phyloP scores from a whole-genome alignment of 495 filamentous ascomycete species.

The Trichoderma erinaceum region DNA sequence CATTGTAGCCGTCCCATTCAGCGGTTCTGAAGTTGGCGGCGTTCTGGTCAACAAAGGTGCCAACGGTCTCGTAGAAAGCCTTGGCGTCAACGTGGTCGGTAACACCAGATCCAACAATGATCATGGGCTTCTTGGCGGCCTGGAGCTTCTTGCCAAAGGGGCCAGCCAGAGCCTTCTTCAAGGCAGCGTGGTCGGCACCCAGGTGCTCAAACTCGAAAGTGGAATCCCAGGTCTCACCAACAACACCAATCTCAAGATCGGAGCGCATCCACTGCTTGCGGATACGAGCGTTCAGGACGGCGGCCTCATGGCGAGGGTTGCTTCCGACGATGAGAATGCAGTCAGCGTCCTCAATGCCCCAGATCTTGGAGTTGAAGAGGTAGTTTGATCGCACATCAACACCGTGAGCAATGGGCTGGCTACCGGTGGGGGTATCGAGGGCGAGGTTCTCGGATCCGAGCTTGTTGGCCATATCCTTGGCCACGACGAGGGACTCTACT shows the following conservation, averaged over 20 bases:
- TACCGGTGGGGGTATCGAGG: conserved; percentile 81
- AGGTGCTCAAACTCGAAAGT: conserved; percentile 92
- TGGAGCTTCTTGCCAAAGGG: conserved; percentile 85
- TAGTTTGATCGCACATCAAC: conserved; percentile 93
- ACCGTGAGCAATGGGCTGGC: conserved; percentile 80
- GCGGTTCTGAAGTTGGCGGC: conserved; percentile 75
- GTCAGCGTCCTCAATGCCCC: conserved; percentile 89
- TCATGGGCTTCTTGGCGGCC: conserved; percentile 87
- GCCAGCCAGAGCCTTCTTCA: conserved; percentile 82
- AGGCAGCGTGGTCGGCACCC: conserved; percentile 63
- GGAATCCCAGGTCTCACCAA: conserved; percentile 84
- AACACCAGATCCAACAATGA: conserved; percentile 84
- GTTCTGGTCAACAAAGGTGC: conserved; percentile 86
- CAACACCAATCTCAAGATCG: conserved; percentile 84
- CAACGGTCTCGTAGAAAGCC: conserved; percentile 84
- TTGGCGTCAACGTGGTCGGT: conserved; percentile 86
- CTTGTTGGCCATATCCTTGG: conserved; percentile 94
- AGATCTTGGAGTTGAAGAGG: conserved; percentile 91
- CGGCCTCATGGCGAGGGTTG: conserved; percentile 90
- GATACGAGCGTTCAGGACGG: conserved; percentile 91
- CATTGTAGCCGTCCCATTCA: conserved; percentile 96
- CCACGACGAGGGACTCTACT: conserved; percentile 84
- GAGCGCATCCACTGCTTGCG: conserved; percentile 96
- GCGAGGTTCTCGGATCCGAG: conserved; percentile 93
- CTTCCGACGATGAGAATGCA: conserved; percentile 87